phyloP scores from a whole-genome alignment of 768 basidiomycete genomes.

The Chalciporus piperatus region DNA sequence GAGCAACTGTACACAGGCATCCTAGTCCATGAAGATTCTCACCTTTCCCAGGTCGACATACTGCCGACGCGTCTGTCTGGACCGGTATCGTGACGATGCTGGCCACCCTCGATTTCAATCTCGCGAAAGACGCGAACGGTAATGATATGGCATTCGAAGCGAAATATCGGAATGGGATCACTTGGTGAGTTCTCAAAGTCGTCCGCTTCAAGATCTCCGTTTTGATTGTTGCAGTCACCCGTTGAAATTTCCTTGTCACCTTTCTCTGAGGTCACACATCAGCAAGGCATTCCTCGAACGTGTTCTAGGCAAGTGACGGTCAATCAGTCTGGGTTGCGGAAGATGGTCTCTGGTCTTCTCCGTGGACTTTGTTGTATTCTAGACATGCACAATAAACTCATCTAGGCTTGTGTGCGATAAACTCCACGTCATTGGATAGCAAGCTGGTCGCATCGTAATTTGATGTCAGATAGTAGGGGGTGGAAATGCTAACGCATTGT shows the following conservation, averaged over 20 bases:
- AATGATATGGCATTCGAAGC: slow-evolving; percentile 2
- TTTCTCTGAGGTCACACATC: slow-evolving; percentile 6
- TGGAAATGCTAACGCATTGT: too few relatives aligned
- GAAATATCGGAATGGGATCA: slow-evolving; percentile 1
- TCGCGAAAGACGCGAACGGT: slow-evolving; percentile 1
- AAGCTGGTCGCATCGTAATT: too few relatives aligned
- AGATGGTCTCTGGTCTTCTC: too few relatives aligned
- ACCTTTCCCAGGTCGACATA: slow-evolving; percentile 1
- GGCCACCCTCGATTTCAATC: neutral
- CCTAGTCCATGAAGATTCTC: too few relatives aligned
- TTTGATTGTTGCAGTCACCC: neutral
- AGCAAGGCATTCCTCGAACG: slow-evolving; percentile 2
- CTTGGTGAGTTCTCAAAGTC: neutral
- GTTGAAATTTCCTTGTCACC: slow-evolving; percentile 7
- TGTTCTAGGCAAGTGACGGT: neutral
- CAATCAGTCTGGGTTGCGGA: too few relatives aligned
- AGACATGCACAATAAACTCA: too few relatives aligned
- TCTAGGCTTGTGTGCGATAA: too few relatives aligned
- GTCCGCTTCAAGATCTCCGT: too few relatives aligned
- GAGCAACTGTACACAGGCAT: neutral
- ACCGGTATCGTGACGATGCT: slow-evolving; percentile 5
- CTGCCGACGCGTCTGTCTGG: slow-evolving; percentile 8
- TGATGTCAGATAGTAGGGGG: too few relatives aligned
- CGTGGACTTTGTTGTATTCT: too few relatives aligned
- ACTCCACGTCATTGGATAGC: too few relatives aligned